Evolutionary conservation across 2,329 filamentous ascomycete species (phyloP), one percentile per base, ranked within the genome.

Genomic region (Aspergillus jensenii): DNA sequence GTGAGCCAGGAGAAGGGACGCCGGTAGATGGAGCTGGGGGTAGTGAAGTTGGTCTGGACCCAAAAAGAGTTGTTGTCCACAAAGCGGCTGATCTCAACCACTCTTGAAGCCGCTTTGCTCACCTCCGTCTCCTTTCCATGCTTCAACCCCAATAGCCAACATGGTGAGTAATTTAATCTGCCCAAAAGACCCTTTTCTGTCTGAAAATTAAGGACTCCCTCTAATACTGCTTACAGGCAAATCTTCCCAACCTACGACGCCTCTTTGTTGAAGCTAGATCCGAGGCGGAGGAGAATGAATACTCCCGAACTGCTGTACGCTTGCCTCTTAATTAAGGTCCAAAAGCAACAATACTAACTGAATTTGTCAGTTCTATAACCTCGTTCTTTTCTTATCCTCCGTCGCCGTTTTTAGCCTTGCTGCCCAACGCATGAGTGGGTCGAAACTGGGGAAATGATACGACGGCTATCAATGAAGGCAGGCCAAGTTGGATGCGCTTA

Each of bases 381-480:
- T 96, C 0, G 92, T 97, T 1, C 81, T 98, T 2, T 99, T 98
- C 79, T 93, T 99, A 82, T 95, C 93, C 23, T 97, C 95, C 0
- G 90, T 99, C 23, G 92, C 93, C 7, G 87, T 96, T 59, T 97
- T 98, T 79, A 96, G 93, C 73, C 79, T 99, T 59, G 87, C 95
- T 60, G 95, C 93, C 27, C 95, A 99, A 71, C 89, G 89, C 65
- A 90, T 97, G 83, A 82, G 81, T 60, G 76, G 75, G 25, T 70
- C 68, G 50, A 77, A 75, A 59, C 58, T 69, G 19, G 65, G 68
- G 41, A 75, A 70, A 69, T 76, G 64, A 74, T 56, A 50, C 33
- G 52, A 41, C n/a, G 19, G 21, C 48, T 15, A 41, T 25, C 17
- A 25, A n/a, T 35, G 44, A 45, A 44, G n/a, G 21, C 31, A 27